These are phyloP conservation scores for Mitragyna speciosa DNA, from an alignment of 257 asterid species.

Conservation along the genomic window DNA sequence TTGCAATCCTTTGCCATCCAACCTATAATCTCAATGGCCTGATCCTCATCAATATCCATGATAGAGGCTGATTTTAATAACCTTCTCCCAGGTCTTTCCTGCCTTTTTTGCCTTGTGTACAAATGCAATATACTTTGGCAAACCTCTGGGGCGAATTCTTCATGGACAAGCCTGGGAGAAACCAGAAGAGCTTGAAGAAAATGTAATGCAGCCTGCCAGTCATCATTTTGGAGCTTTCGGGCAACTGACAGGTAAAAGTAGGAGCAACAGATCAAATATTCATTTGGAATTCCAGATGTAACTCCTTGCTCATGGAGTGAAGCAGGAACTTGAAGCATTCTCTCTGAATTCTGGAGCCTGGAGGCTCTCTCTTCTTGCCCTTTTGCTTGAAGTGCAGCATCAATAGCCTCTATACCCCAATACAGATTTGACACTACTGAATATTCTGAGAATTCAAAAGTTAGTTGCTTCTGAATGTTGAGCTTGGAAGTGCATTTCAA, in stretches of 20 bases:
- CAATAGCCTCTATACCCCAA: slow-evolving; percentile 67
- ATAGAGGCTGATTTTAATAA: slow-evolving; percentile 13
- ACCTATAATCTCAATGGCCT: slow-evolving; percentile 44
- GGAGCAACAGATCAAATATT: slow-evolving; percentile 46
- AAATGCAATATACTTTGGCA: slow-evolving; percentile 38
- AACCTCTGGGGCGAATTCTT: slow-evolving; percentile 62
- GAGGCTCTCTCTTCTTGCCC: slow-evolving; percentile 28
- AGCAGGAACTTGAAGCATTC: slow-evolving; percentile 85
- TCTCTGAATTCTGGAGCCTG: slow-evolving; percentile 57
- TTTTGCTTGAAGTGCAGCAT: slow-evolving; percentile 40
- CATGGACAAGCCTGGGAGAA: slow-evolving; percentile 51
- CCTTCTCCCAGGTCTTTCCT: slow-evolving; percentile 17
- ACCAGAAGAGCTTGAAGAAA: slow-evolving; percentile 72
- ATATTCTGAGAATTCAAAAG: slow-evolving; percentile 67
- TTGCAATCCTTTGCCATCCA: slow-evolving; percentile 62
- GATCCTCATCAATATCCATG: slow-evolving; percentile 31
- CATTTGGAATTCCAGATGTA: slow-evolving; percentile 62
- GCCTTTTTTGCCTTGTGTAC: slow-evolving; percentile 21
- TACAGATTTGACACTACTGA: slow-evolving; percentile 72
- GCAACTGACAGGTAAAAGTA: slow-evolving; percentile 66
- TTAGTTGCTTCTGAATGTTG: slow-evolving; percentile 47
- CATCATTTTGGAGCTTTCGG: slow-evolving; percentile 46
- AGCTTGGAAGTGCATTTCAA: slow-evolving; percentile 57
- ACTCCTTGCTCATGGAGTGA: slow-evolving; percentile 59
- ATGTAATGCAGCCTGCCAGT: slow-evolving; percentile 72